Evolutionary conservation across 2,329 filamentous ascomycete genomes (phyloP), one percentile per base, ranked within the genome.

Genomic region (Biscogniauxia mediterranea): DNA sequence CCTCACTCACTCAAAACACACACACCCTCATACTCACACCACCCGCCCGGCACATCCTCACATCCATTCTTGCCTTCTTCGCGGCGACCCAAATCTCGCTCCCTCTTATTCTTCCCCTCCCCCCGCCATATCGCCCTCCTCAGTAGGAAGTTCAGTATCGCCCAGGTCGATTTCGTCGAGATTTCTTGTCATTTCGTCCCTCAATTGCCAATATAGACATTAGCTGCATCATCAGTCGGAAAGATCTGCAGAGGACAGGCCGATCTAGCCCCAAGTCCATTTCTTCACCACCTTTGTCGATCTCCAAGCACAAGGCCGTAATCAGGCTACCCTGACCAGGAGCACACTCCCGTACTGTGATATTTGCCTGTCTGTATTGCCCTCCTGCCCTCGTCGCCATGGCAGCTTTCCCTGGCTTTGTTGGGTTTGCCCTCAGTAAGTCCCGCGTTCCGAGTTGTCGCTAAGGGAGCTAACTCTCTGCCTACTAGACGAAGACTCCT

Each of bases 401-500:
- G 70, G 69, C 70, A 61, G 66, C 57, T 21, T 62, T 70, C 59
- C 68, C 66, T 54, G 70, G 70, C 58, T 72, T 73, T 57, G 69
- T 71, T 23, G 70, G 69, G 54, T 71, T 72, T 51, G 61, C 67
- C 23, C 62, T 71, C 38, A 61, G 70, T 73, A 65, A 66, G 70
- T 69, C 54, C 53, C 46, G 20, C 23, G 23, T 13, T 49, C 60
- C 52, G 28, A 57, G 15, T 54, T 52, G 13, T 28, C 28, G 49
- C 64, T 71, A 66, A 71, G 38, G 38, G 38, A 50, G 8, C 49
- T 63, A 59, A 63, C 21, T 28, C 52, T n/a, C 17, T 38, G 32
- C 23, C 8, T 19, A 66, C 64, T 59, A 66, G 66, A 70, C 23
- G 65, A 73, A 50, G 66, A 69, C 2, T n/a, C 64, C 25, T 54